Evolutionary conservation across 2,329 filamentous ascomycete species (phyloP).

Genomic region (Phyllosticta ampelicida): DNA sequence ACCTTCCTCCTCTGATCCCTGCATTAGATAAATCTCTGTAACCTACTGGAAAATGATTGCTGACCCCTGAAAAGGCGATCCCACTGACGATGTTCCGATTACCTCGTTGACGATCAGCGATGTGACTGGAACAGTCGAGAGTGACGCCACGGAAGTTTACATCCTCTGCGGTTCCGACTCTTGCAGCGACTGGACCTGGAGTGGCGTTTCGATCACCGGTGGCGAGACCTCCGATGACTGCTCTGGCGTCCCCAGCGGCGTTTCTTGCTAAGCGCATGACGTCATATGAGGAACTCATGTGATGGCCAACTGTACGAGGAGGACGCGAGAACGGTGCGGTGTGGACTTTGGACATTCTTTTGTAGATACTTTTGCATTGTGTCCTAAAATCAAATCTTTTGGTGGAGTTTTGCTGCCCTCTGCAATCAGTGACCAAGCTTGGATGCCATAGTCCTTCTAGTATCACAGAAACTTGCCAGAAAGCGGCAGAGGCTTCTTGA

Average conservation of each 20-base stretch:
- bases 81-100: conserved; percentile 39
- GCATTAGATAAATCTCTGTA: too few species aligned
- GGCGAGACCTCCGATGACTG: conserved; percentile 28
- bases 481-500: background rate
- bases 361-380: too few species aligned
- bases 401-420: too few species aligned
- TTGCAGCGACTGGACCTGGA: conserved; percentile 47
- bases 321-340: background rate
- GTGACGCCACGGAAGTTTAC: conserved; percentile 33
- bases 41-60: too few species aligned
- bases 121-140: conserved; percentile 30
- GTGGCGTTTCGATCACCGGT: conserved; percentile 28
- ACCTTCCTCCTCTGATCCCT: too few species aligned
- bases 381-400: too few species aligned
- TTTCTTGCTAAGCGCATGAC: conserved; percentile 20
- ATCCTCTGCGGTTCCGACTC: conserved; percentile 46
- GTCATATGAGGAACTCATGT: background rate
- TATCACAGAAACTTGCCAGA: background rate
- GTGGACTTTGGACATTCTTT: background rate
- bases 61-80: too few species aligned
- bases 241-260: conserved; percentile 25
- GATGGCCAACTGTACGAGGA: background rate
- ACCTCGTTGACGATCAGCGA: conserved; percentile 31
- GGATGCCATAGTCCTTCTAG: too few species aligned
- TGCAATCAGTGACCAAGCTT: too few species aligned